These are phyloP conservation scores for Aureobasidium subglaciale DNA, from an alignment of 2,329 filamentous ascomycete species.

Conservation along the genomic window DNA sequence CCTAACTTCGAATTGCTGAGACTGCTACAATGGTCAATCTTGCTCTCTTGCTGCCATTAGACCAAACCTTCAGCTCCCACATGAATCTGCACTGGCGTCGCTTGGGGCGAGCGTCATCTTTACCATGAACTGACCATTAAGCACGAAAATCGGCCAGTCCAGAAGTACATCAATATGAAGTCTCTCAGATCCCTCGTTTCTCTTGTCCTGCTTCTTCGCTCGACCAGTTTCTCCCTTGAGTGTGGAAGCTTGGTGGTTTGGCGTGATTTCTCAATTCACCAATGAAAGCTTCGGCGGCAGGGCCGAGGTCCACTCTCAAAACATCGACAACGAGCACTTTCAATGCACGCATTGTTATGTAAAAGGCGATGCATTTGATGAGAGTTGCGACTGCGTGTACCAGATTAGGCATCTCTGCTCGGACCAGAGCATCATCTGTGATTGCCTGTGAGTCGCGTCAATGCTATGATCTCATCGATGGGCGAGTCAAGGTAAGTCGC, in stretches of 20 bases:
- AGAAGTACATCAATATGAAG: no score
- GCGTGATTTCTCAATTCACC: neutral
- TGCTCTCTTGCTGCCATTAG: no score
- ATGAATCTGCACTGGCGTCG: no score
- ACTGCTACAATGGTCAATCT: no score
- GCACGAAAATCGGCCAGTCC: no score
- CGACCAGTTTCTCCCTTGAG: neutral
- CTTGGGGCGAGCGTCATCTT: no score
- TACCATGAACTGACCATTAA: no score
- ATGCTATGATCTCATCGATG: neutral
- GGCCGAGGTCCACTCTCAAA: neutral
- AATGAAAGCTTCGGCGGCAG: neutral
- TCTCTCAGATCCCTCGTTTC: neutral
- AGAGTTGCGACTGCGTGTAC: neutral
- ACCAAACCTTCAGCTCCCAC: no score
- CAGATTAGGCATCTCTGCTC: neutral
- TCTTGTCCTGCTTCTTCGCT: neutral
- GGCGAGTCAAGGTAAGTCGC: neutral
- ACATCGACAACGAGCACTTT: neutral
- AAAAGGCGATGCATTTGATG: slow-evolving; percentile 2
- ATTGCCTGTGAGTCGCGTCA: neutral
- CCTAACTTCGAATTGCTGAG: no score
- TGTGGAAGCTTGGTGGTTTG: neutral
- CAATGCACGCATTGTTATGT: neutral
- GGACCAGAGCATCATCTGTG: neutral